Conservation (phyloP, 768 basidiomycete species). For the Suillus clintonianus region DNA sequence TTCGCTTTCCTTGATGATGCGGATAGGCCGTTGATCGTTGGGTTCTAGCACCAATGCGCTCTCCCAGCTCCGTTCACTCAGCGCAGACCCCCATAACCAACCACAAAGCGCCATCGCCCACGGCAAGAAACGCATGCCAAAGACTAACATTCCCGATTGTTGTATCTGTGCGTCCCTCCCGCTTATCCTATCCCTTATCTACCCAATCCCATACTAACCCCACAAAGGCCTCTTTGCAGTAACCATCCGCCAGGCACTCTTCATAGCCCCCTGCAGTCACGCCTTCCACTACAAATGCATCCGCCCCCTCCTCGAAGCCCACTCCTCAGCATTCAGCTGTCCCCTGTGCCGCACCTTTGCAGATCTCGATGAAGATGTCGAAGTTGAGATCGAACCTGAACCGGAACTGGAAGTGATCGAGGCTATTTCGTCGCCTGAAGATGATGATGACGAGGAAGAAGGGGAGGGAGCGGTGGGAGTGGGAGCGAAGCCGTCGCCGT, state of each 20-base stretch:
- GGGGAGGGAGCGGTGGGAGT: conserved; percentile 21
- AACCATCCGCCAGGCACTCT: conserved; percentile 91
- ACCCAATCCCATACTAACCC: not conserved
- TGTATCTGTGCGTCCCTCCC: conserved; percentile 78
- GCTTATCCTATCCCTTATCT: not conserved
- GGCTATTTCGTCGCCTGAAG: not conserved
- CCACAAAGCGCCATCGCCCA: conserved; percentile 12
- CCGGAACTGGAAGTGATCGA: conserved; percentile 25
- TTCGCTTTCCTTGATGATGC: not conserved
- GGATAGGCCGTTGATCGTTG: not conserved
- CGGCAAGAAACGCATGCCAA: conserved; percentile 31
- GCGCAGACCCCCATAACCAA: conserved; percentile 37
- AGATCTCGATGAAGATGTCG: conserved; percentile 94
- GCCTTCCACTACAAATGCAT: conserved; percentile 98
- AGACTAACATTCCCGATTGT: conserved; percentile 71
- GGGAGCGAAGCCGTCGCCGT: too few species aligned
- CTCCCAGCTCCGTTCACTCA: conserved; percentile 77
- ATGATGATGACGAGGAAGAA: conserved; percentile 14
- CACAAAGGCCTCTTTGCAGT: conserved; percentile 73
- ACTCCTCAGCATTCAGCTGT: conserved; percentile 92
- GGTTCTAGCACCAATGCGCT: conserved; percentile 65
- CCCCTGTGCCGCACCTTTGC: conserved; percentile 95
- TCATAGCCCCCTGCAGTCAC: conserved; percentile 97
- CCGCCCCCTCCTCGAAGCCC: conserved; percentile 82
- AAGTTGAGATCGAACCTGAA: conserved; percentile 52